Base-by-base conservation (phyloP, 208 protist genomes). In the Naegleria lovaniensis region DNA sequence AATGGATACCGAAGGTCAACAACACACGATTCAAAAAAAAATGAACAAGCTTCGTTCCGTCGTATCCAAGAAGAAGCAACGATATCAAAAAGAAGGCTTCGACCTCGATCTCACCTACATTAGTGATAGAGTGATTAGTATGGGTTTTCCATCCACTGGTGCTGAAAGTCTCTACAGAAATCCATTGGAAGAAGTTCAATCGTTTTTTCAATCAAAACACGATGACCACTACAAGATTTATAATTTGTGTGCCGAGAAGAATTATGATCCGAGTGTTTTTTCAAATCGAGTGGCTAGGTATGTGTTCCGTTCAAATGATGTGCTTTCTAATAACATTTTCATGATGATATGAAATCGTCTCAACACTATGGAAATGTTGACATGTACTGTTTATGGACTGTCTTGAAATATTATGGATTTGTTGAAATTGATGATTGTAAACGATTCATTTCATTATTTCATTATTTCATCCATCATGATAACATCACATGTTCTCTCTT, bases 131-230 rank as follows among this genome's bases (percentile, higher is more conserved):
- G 29, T 79, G 0, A 79, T 79, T 36, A 67, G 55, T 79, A 99
- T 98, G 97, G 97, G 97, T 33, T 99, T 97, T 93, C 98, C 98
- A 0, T 94, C 96, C 3, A 92, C 94, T 67, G 96, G 95, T 67
- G 92, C 97, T 52, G 97, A 99, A 92, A 91, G 93, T 39, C 91
- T 98, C 29, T 99, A 99, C 92, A 94, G 98, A 48, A 99, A 99
- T 91, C 93, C 94, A 16, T 95, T 96, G 92, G 88, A 90, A 11
- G 96, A 99, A 83, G 97, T 99, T 22, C 90, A 93, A 85, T 90
- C 92, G 76, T 99, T 99, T 91, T 94, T 99, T 67, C 94, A 98
- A 87, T 93, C 89, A 25, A 94, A 96, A 15, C 98, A 99, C 92
- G 40, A 89, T 4, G 93, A 95, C 6, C 92, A 94, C 59, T 99